Evolutionary conservation across 106 monocot species (phyloP).

Genomic region (Alisma plantagoaquatica): DNA sequence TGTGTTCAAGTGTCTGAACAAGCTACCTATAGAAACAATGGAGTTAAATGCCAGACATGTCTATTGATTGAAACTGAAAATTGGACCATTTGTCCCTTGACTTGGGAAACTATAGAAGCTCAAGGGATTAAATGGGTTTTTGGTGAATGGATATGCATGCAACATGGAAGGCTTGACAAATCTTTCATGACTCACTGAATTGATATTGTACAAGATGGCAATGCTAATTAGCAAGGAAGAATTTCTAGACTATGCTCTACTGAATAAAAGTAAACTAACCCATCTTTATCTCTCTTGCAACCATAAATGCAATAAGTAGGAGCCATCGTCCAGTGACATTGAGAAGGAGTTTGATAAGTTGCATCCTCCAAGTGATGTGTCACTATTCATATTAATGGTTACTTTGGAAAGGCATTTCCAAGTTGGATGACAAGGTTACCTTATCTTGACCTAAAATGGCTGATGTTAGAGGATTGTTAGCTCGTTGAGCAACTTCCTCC

Average conservation of each 20-base stretch:
- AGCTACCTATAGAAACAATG: neutral
- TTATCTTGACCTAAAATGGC: neutral
- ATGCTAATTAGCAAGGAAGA: neutral
- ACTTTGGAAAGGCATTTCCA: conserved; percentile 13
- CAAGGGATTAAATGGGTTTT: conserved; percentile 1
- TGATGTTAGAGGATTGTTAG: neutral
- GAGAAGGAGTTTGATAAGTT: conserved; percentile 15
- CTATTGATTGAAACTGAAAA: neutral
- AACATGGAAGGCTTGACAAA: conserved; percentile 10
- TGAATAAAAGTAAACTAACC: neutral
- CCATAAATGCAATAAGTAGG: too few relatives aligned
- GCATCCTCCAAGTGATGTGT: conserved; percentile 12
- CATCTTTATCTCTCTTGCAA: neutral
- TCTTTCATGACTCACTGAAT: neutral
- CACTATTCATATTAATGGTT: neutral
- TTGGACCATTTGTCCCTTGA: conserved; percentile 5
- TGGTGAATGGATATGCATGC: neutral
- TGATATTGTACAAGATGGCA: conserved; percentile 9
- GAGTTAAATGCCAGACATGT: conserved; percentile 1
- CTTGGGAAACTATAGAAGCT: conserved; percentile 5
- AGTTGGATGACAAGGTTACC: conserved; percentile 7
- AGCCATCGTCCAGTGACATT: neutral
- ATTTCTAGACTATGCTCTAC: neutral
- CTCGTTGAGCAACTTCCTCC: conserved; percentile 6
- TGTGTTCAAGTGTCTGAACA: neutral